These are phyloP conservation scores for Pseudogymnoascus sp. DNA, from an alignment of 2,329 filamentous ascomycete species.

Conservation along the genomic window DNA sequence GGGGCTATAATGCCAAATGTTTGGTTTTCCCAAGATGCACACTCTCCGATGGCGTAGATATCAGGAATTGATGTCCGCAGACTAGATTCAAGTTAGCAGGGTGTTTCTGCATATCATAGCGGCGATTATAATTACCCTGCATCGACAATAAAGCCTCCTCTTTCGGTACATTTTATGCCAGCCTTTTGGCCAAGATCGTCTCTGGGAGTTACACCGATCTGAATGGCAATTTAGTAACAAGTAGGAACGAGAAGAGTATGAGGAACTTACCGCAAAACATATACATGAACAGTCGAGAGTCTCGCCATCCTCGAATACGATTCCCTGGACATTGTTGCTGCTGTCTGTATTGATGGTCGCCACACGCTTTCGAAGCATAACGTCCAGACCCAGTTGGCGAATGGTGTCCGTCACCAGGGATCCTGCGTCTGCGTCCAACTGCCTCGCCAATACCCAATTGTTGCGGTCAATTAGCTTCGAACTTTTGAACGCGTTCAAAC, in stretches of 20 bases:
- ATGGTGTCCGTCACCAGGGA: constrained; percentile 78
- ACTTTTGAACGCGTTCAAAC: constrained; percentile 64
- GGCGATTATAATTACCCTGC: constrained; percentile 37
- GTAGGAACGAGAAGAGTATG: not conserved
- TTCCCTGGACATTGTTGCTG: constrained; percentile 61
- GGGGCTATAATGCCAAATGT: constrained; percentile 86
- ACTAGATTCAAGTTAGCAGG: not conserved
- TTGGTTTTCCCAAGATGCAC: constrained; percentile 80
- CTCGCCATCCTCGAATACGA: constrained; percentile 76
- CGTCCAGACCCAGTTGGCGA: constrained; percentile 67
- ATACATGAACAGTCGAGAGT: constrained; percentile 70
- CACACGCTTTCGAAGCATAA: constrained; percentile 70
- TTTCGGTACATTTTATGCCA: constrained; percentile 64
- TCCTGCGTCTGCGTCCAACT: constrained; percentile 76
- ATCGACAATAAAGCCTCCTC: constrained; percentile 71
- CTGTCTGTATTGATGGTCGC: constrained; percentile 62
- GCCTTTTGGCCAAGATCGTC: constrained; percentile 67
- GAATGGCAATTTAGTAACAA: not conserved
- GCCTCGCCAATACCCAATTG: constrained; percentile 72
- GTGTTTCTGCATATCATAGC: not conserved
- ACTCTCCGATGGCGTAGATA: constrained; percentile 86
- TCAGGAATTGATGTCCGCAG: constrained; percentile 64
- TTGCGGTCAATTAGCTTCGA: constrained; percentile 79
- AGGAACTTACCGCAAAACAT: constrained; percentile 58
- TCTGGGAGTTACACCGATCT: constrained; percentile 71